Percentiles rank a stretch among this genome's conserved stretches.
Conservation (phyloP, 441 rosid genomes). For the Kokia cookei region DNA sequence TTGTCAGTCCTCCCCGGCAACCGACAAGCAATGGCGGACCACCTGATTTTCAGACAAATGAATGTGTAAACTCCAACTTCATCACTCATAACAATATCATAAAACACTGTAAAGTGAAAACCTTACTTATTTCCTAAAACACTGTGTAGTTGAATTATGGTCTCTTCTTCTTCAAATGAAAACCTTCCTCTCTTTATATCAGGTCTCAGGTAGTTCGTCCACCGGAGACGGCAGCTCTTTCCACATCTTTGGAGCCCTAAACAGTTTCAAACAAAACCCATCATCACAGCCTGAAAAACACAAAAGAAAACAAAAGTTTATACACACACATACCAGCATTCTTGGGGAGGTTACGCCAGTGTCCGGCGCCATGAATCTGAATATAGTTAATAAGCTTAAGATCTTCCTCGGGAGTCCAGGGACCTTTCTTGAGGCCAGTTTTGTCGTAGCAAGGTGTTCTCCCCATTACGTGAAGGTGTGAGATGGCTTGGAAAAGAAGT, state of each 20-base stretch:
- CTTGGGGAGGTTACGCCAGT: constrained; percentile 83
- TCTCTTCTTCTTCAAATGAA: constrained; percentile 70
- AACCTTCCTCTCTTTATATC: constrained; percentile 69
- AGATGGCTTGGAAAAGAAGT: too few relatives aligned
- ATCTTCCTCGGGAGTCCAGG: constrained; percentile 93
- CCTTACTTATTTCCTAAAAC: constrained; percentile 62
- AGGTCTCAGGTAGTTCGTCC: constrained; percentile 69
- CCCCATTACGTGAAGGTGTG: constrained; percentile 40
- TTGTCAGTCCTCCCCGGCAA: constrained; percentile 91
- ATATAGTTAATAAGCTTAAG: constrained; percentile 57
- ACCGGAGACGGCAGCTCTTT: constrained; percentile 69
- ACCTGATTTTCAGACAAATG: constrained; percentile 32
- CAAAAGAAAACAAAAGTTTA: not conserved
- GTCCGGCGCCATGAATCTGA: constrained; percentile 67
- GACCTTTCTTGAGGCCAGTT: constrained; percentile 85
- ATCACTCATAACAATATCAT: not conserved
- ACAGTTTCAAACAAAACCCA: not conserved
- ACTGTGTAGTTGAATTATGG: constrained; percentile 59
- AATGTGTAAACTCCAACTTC: not conserved
- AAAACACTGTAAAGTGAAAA: too few relatives aligned
- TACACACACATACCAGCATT: constrained; percentile 48
- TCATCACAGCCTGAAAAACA: not conserved
- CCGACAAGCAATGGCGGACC: constrained; percentile 94
- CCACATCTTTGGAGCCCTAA: constrained; percentile 68
- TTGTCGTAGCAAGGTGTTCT: constrained; percentile 92